phyloP scores from a whole-genome alignment of 2,329 filamentous ascomycete genomes.

The Xylariaceae sp. region DNA sequence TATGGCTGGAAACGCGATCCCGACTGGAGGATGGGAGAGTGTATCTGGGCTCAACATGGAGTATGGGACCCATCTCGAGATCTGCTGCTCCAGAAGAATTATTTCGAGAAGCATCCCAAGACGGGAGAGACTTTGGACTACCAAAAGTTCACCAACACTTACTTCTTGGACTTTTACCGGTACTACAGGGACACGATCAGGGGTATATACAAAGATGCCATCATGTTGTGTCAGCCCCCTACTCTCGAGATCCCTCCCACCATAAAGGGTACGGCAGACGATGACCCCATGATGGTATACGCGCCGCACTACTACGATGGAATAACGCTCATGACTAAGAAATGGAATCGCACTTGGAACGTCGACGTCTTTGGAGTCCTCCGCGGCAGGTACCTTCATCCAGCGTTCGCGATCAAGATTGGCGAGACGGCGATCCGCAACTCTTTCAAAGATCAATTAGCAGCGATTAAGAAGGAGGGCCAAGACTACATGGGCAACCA shows the following conservation, averaged over 20 bases:
- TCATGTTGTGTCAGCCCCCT: slow-evolving; percentile 88
- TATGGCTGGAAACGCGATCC: slow-evolving; percentile 90
- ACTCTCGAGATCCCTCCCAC: slow-evolving; percentile 87
- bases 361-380: slow-evolving; percentile 92
- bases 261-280: slow-evolving; percentile 83
- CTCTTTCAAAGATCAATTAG: slow-evolving; percentile 84
- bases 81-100: slow-evolving; percentile 75
- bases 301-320: slow-evolving; percentile 97
- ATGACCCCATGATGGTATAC: slow-evolving; percentile 87
- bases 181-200: slow-evolving; percentile 74
- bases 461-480: slow-evolving; percentile 79
- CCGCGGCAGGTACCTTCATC: slow-evolving; percentile 81
- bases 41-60: slow-evolving; percentile 94
- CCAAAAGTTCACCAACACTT: slow-evolving; percentile 83
- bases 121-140: slow-evolving; percentile 76
- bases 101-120: slow-evolving; percentile 76
- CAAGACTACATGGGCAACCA: slow-evolving; percentile 84
- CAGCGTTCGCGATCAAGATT: slow-evolving; percentile 87
- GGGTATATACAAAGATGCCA: slow-evolving; percentile 70
- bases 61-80: slow-evolving; percentile 86
- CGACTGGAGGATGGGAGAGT: slow-evolving; percentile 89
- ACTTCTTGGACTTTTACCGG: slow-evolving; percentile 85
- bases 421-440: slow-evolving; percentile 94
- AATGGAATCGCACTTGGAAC: slow-evolving; percentile 98
- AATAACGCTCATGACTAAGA: slow-evolving; percentile 94